Percentiles rank a stretch among this genome's conserved stretches.
These are phyloP conservation scores for Aureobasidium melanogenum DNA, from an alignment of 2,329 filamentous ascomycete species.

Conservation along the genomic window DNA sequence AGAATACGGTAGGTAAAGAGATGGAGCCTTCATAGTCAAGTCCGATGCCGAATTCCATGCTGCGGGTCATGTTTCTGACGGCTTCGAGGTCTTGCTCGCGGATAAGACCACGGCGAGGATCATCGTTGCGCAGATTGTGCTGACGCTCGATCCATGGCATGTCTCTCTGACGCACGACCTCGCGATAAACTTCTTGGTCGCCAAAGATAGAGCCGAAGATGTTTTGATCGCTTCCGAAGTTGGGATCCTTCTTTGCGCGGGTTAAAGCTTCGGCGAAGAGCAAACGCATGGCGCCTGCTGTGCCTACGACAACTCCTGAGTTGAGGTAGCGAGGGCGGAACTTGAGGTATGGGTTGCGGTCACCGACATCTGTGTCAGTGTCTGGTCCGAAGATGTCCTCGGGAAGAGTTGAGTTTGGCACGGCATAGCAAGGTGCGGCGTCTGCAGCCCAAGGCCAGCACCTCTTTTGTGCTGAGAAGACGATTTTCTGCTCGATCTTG, in stretches of 20 bases:
- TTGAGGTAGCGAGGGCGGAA: constrained; percentile 34
- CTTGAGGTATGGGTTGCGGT: constrained; percentile 25
- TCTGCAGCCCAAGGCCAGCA: constrained; percentile 37
- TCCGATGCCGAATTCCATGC: constrained; percentile 24
- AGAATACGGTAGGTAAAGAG: constrained; percentile 21
- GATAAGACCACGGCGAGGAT: not conserved
- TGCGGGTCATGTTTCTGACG: constrained; percentile 22
- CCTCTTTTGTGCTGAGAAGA: constrained; percentile 48
- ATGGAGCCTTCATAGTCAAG: constrained; percentile 23
- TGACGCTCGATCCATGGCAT: constrained; percentile 23
- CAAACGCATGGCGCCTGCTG: constrained; percentile 20
- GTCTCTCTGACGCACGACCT: constrained; percentile 19
- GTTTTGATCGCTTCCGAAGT: constrained; percentile 30
- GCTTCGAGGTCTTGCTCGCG: constrained; percentile 21
- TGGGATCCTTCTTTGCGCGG: constrained; percentile 21
- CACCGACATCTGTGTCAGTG: constrained; percentile 40
- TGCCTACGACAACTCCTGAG: constrained; percentile 19
- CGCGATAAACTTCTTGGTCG: constrained; percentile 25
- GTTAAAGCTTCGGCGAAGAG: constrained; percentile 24
- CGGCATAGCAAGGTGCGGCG: constrained; percentile 43
- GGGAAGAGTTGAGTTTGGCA: constrained; percentile 44
- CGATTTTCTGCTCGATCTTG: constrained; percentile 43
- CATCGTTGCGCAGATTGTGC: not conserved
- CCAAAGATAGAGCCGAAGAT: constrained; percentile 25
- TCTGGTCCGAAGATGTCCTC: constrained; percentile 39